Evolutionary conservation across 148 eudicot genomes (phyloP), one percentile per base, ranked within the genome.

Genomic region (Rheum nobile): DNA sequence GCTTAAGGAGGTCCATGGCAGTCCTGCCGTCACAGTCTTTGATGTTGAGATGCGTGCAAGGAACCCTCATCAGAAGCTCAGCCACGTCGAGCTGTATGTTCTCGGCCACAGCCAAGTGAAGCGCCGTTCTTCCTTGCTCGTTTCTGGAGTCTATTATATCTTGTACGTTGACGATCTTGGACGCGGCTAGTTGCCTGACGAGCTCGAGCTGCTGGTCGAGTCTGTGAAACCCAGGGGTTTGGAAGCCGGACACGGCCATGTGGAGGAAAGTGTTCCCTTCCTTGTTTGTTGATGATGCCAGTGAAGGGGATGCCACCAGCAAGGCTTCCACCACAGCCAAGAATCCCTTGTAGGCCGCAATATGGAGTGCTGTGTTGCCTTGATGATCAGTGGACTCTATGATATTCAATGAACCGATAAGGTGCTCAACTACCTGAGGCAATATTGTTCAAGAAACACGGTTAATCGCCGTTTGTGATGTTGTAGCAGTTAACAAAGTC

Each of bases 261-360:
- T 91, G 98, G 46, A 94, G 86, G 67, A 91, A 88, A 6, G 96
- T 88, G 78, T 91, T 88, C 17, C 98, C 98, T 28, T 78, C 70
- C 21, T 83, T 83, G 87, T 91, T 94, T 55, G 77, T 81, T 19
- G 55, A 59, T 32, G 83, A 65, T 34, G 79, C 59, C n/a, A 80
- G 77, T 22, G 88, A 79, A 8, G 85, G 90, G 74, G 89, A 83
- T 61, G 88, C 79, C 4, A 47, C 75, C 21, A 76, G 68, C 73
- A 93, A 81, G 75, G 79, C 41, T 83, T 88, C 77, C 6, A 89
- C 83, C 31, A 86, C 86, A 7, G 82, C 35, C 71, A 82, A 72
- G 78, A 78, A 76, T 71, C 96, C 96, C 59, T 82, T 81, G 77
- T 94, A 91, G 52, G 98, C 91, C 71, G 98, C 97, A 42, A 89